Evolutionary conservation across 78 protist species (phyloP).

Genomic region (Monosiga brevicollis): DNA sequence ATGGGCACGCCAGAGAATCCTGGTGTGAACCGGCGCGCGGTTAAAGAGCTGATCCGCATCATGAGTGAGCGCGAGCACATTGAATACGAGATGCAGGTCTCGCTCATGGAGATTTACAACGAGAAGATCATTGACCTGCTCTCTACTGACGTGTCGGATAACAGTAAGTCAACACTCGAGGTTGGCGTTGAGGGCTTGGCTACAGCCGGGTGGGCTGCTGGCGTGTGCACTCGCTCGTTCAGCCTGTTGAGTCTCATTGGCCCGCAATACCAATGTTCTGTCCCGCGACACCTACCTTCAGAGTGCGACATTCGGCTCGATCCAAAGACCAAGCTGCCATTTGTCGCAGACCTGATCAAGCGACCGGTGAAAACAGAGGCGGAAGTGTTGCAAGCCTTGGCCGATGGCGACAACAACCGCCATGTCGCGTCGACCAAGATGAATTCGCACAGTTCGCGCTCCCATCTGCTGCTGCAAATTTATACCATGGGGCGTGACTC

Average conservation of each 20-base stretch:
- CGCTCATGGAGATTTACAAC: not conserved
- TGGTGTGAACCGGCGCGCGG: not conserved
- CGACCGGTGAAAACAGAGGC: not conserved
- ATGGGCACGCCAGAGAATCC: slow-evolving; percentile 16
- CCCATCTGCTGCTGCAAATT: slow-evolving; percentile 52
- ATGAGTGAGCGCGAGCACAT: not conserved
- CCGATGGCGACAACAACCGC: slow-evolving; percentile 14
- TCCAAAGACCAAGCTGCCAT: no score
- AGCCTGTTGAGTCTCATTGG: no score
- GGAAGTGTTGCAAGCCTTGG: not conserved
- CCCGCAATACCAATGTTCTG: no score
- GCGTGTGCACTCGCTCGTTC: no score
- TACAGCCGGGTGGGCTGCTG: no score
- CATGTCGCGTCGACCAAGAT: slow-evolving; percentile 20
- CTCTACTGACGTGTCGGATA: no score
- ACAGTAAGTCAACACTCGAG: no score
- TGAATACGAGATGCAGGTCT: not conserved
- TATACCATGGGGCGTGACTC: slow-evolving; percentile 8
- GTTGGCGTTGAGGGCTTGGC: no score
- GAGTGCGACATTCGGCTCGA: no score
- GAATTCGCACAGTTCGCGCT: slow-evolving; percentile 51
- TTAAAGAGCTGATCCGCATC: not conserved
- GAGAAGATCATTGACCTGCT: no score
- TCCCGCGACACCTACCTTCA: no score
- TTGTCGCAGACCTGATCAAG: not conserved